Percentiles rank a stretch among this genome's conserved stretches.
These are phyloP conservation scores for Truncatella angustata DNA, from an alignment of 2,329 filamentous ascomycete species.

Conservation along the genomic window DNA sequence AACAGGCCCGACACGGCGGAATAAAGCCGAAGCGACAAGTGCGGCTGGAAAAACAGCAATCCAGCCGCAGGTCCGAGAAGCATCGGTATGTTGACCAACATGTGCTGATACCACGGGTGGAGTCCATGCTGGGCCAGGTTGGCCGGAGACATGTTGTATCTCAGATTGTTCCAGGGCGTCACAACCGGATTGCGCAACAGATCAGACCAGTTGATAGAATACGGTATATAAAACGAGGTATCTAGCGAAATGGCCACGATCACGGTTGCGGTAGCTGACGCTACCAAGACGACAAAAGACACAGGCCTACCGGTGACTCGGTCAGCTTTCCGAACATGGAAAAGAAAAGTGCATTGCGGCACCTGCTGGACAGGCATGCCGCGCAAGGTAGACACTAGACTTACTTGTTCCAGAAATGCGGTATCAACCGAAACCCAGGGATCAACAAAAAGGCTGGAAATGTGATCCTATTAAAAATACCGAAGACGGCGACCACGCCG, in stretches of 20 bases:
- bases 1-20: slow-evolving; percentile 72
- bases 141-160: slow-evolving; percentile 67
- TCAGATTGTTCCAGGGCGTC: slow-evolving; percentile 74
- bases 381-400: slow-evolving; percentile 29
- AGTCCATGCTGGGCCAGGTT: slow-evolving; percentile 76
- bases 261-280: slow-evolving; percentile 66
- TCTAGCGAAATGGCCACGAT: slow-evolving; percentile 76
- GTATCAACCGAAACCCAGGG: slow-evolving; percentile 78
- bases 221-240: slow-evolving; percentile 75
- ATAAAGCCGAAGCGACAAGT: slow-evolving; percentile 61
- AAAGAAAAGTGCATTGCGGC: neutral
- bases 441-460: slow-evolving; percentile 91
- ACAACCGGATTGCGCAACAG: slow-evolving; percentile 66
- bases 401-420: slow-evolving; percentile 80
- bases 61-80: slow-evolving; percentile 68
- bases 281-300: slow-evolving; percentile 60
- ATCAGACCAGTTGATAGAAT: slow-evolving; percentile 62
- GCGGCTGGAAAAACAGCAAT: slow-evolving; percentile 57
- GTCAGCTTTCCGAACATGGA: neutral
- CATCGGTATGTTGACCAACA: slow-evolving; percentile 68
- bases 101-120: slow-evolving; percentile 76
- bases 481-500: slow-evolving; percentile 78
- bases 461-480: slow-evolving; percentile 94
- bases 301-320: slow-evolving; percentile 42
- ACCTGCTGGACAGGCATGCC: too few relatives aligned